These are phyloP conservation scores for Cyclocybe aegerita DNA, from an alignment of 768 basidiomycete species.

Conservation along the genomic window DNA sequence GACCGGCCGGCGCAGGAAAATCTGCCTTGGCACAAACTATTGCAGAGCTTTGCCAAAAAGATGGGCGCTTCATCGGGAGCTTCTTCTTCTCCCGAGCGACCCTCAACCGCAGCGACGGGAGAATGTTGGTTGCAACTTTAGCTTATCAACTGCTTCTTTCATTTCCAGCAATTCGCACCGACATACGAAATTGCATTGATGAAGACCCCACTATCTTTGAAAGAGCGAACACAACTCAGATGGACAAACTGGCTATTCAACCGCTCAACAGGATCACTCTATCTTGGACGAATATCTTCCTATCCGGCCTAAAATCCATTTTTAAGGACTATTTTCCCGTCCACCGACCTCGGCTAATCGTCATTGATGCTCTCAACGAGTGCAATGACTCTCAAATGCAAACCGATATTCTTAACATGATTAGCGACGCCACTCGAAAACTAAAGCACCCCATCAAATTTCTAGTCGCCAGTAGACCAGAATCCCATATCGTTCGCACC, in stretches of 20 bases:
- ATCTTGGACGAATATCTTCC: not conserved
- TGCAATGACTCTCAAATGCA: constrained; percentile 11
- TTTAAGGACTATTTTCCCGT: not conserved
- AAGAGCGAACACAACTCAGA: constrained; percentile 5
- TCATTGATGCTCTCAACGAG: constrained; percentile 24
- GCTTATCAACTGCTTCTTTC: constrained; percentile 14
- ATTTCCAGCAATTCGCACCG: constrained; percentile 2
- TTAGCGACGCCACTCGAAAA: constrained; percentile 1
- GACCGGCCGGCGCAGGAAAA: constrained; percentile 20
- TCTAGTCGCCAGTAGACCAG: constrained; percentile 19
- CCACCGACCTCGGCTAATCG: constrained; percentile 11
- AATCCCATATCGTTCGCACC: constrained; percentile 11
- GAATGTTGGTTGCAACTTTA: constrained; percentile 15
- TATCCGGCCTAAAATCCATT: not conserved
- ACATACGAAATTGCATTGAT: constrained; percentile 6
- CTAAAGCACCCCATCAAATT: constrained; percentile 11
- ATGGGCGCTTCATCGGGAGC: constrained; percentile 2
- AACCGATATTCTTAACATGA: constrained; percentile 7
- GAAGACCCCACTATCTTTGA: constrained; percentile 12
- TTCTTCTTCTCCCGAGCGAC: constrained; percentile 20
- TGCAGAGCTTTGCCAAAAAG: constrained; percentile 10
- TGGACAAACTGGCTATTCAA: constrained; percentile 9
- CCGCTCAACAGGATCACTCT: constrained; percentile 3
- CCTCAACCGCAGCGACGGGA: constrained; percentile 6
- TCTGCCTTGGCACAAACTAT: constrained; percentile 19